These are phyloP conservation scores for Nicotiana obtusifolia DNA, from an alignment of 257 asterid species.

Conservation along the genomic window DNA sequence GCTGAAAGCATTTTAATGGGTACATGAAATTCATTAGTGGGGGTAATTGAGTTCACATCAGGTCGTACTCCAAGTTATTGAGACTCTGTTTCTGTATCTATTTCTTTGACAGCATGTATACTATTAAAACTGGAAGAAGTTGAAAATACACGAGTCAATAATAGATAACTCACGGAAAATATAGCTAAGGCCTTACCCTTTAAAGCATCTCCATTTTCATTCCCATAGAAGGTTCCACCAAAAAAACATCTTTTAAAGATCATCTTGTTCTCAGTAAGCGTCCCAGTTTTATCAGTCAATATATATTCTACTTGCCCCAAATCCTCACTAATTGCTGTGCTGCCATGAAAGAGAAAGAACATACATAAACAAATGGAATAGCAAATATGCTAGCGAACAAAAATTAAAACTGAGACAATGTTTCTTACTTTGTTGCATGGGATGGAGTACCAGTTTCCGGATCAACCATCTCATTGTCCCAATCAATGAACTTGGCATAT, in stretches of 20 bases:
- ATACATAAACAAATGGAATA: slow-evolving; percentile 15
- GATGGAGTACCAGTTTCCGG: slow-evolving; percentile 69
- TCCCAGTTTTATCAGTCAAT: slow-evolving; percentile 97
- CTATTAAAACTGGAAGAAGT: background rate
- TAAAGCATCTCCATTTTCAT: slow-evolving; percentile 74
- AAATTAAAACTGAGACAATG: slow-evolving; percentile 14
- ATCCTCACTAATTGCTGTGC: slow-evolving; percentile 99
- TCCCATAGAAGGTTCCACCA: slow-evolving; percentile 75
- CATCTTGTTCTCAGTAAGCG: slow-evolving; percentile 96
- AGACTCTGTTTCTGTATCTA: background rate
- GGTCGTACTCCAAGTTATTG: slow-evolving; percentile 8
- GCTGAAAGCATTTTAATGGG: background rate
- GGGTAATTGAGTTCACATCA: background rate
- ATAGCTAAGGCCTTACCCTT: slow-evolving; percentile 44
- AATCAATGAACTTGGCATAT: slow-evolving; percentile 93
- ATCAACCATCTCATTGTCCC: slow-evolving; percentile 97
- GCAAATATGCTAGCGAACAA: slow-evolving; percentile 9
- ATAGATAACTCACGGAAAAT: background rate
- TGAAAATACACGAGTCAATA: background rate
- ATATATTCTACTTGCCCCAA: slow-evolving; percentile 99
- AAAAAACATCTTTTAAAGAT: slow-evolving; percentile 88
- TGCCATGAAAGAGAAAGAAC: slow-evolving; percentile 45
- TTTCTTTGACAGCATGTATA: background rate
- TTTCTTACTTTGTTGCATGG: slow-evolving; percentile 81
- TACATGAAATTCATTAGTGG: background rate